Percentiles rank a stretch among this genome's conserved stretches.
phyloP scores from a whole-genome alignment of 2,329 filamentous ascomycete genomes.

The Cladobotryum protrusum region DNA sequence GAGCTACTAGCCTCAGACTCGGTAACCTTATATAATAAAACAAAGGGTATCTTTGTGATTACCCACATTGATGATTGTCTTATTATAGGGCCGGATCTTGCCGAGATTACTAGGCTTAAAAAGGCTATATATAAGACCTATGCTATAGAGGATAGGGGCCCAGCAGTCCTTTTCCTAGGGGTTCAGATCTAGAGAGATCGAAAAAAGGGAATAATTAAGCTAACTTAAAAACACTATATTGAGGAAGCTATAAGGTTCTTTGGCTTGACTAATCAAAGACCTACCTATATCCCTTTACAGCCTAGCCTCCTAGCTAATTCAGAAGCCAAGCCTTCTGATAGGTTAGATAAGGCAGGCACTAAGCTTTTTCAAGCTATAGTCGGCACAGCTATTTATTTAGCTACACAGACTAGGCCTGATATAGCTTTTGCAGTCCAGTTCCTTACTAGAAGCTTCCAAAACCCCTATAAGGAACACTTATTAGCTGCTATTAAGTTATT shows the following conservation, averaged over 20 bases:
- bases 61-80: not conserved
- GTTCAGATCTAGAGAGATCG: not conserved
- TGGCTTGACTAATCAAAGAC: constrained; percentile 4
- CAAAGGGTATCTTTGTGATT: not conserved
- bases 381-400: not conserved
- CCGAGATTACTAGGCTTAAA: not conserved
- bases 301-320: not conserved
- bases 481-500: not conserved
- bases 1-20: not conserved
- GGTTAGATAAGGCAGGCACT: not conserved
- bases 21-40: not conserved
- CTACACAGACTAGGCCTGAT: not conserved
- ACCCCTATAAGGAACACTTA: not conserved
- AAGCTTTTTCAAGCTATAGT: not conserved
- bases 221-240: not conserved
- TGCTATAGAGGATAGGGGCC: not conserved
- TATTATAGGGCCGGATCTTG: not conserved
- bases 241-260: not conserved
- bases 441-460: not conserved
- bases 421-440: not conserved
- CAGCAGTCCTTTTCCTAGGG: not conserved
- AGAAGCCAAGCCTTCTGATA: not conserved
- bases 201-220: not conserved
- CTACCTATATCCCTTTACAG: not conserved
- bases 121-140: not conserved